Conservation (phyloP, 169 alveolate species). For the Miamiensis avidus region DNA sequence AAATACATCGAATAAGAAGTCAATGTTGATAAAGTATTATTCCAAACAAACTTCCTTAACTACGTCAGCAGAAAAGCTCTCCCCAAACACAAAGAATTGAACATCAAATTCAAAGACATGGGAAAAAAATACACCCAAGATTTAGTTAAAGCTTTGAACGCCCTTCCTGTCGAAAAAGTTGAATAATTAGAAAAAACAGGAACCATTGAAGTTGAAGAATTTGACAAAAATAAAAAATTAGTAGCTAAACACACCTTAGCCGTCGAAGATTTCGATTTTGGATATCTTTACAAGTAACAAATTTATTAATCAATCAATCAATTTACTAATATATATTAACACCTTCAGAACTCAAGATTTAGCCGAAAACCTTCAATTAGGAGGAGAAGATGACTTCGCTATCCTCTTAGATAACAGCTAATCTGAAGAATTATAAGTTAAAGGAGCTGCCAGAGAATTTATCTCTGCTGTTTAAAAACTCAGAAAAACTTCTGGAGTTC, state of each 20-base stretch:
- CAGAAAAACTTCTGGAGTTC: conserved; percentile 71
- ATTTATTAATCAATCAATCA: conserved; percentile 36
- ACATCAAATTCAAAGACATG: conserved; percentile 25
- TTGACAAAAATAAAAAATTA: neutral
- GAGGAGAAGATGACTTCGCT: conserved; percentile 40
- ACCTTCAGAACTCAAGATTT: conserved; percentile 5
- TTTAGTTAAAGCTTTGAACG: conserved; percentile 40
- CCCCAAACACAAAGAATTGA: conserved; percentile 44
- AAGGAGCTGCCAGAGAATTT: conserved; percentile 67
- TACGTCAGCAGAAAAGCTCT: conserved; percentile 43
- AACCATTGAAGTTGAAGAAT: conserved; percentile 72
- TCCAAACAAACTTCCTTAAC: conserved; percentile 32
- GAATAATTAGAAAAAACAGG: conserved; percentile 86
- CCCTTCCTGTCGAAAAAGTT: conserved; percentile 64
- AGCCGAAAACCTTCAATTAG: conserved; percentile 29
- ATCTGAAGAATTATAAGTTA: conserved; percentile 48
- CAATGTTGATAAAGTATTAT: conserved; percentile 48
- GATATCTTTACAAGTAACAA: conserved; percentile 77
- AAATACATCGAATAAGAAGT: conserved; percentile 65
- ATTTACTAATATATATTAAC: conserved; percentile 1
- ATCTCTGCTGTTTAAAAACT: conserved; percentile 72
- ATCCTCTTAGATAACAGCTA: conserved; percentile 38
- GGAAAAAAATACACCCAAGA: conserved; percentile 37
- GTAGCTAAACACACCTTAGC: conserved; percentile 10
- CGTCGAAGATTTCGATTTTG: conserved; percentile 60